Base-by-base conservation (phyloP, 1,284 basidiomycete genomes). In the Malassezia psittaci region DNA sequence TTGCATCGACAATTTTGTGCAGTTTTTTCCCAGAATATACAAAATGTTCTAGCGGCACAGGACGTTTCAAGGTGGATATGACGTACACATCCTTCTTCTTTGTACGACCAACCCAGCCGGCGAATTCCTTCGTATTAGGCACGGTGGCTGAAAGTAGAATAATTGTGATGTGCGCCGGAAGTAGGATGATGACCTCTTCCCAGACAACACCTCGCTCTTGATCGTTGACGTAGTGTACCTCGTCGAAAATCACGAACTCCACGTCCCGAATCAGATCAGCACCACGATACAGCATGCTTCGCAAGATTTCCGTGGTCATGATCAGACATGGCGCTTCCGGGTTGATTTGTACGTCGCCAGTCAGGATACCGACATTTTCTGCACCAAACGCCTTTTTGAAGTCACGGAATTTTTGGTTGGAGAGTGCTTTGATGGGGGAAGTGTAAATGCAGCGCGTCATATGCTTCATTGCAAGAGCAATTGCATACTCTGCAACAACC, bases 71-170 rank as follows among this genome's bases (percentile, higher is more conserved):
- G 0, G 94, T 99, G 19, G 88, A 94, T 64, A 99, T 96, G 51
- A 99, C 94, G 75, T 96, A 98, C 56, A 99, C 96, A 67, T 98
- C 90, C 77, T 96, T 98, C 79, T 90, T 94, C 79, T 98, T 98
- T 1, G 94, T 99, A 10, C 94, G 86, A 2, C 94, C 94, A 57
- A 98, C 93, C 94, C 94, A 99, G 68, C 93, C 91, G 1, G 94
- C 94, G 73, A 98, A 99, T 72, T 98, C 94, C 45, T 19, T 5
- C 2, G 91, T 90, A 72, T 99, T 99, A 3, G 94, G 93, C 0
- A 99, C 94, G 0, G 94, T 99, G 0, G 94, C 94, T 2, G 93
- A 96, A 13, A 99, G 79, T 33, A 99, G 79, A 55, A 99, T 72
- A 6, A 73, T 56, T 52, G 65, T 74, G 59, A 73, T 65, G 51